Base-by-base conservation (phyloP, 257 asterid genomes). In the Plectranthus barbatus region DNA sequence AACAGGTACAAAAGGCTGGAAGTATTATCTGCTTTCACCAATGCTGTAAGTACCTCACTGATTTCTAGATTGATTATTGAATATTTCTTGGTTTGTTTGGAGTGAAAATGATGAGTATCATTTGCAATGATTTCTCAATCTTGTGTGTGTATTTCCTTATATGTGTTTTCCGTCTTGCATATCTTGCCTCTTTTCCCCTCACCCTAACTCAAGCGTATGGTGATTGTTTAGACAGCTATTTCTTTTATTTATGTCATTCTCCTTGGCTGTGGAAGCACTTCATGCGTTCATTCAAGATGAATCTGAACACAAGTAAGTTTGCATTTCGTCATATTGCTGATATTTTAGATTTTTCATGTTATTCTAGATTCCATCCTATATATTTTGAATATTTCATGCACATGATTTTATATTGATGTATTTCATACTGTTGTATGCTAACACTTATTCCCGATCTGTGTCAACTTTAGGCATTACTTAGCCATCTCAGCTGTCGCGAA, bases 221-320 rank as follows among this genome's bases (percentile, higher is more conserved):
- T 84, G 74, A 78, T 80, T 87, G 84, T 84, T 78, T 93, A 93
- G 99, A 74, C 99, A 90, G 99, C 84, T 93, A 77, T 93, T 93
- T 76, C 95, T 93, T 72, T 80, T 93, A 88, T 93, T 93, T 75
- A 62, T 90, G 91, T 85, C 97, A 6, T 93, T 93, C 85, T 85
- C 96, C 84, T 68, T 93, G 63, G 94, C 95, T n/a, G 97, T 90
- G 79, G 97, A 93, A 83, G 99, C 88, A 15, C 96, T 93, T 71
- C 98, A 92, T 52, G 91, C 97, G 1, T 92, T 92, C 79, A 84
- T 92, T 73, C 97, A 92, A 72, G 97, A 92, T 75, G 98, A 92
- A 73, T 88, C 97, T 7, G 98, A 86, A 76, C 98, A 92, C 95
- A 92, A 83, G 98, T 92, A 86, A 77, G 95, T 77, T 76, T 47